A percentile compares a stretch with the other conserved stretches of the same genome.
phyloP scores from a whole-genome alignment of 345 rosid species.

The Triadica sebifera region DNA sequence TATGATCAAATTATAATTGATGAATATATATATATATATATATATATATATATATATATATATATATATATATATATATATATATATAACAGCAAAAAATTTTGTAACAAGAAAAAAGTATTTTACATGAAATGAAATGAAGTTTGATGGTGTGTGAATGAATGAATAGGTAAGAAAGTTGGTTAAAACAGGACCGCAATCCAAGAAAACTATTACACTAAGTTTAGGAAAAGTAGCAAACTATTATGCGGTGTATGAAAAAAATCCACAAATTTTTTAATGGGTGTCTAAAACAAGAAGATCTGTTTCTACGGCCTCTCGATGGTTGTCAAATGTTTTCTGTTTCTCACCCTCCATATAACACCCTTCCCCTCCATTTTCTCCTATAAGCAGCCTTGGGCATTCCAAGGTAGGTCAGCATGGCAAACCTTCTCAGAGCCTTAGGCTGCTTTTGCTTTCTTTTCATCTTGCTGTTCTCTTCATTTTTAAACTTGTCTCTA shows the following conservation, averaged over 20 bases:
- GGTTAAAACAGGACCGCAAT: too few relatives aligned
- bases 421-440: conserved; percentile 43
- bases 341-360: conserved; percentile 20
- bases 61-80: too few relatives aligned
- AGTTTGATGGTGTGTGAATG: too few relatives aligned
- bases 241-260: neutral
- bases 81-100: too few relatives aligned
- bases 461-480: conserved; percentile 6
- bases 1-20: too few relatives aligned
- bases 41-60: too few relatives aligned
- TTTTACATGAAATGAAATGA: too few relatives aligned
- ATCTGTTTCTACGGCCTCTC: neutral
- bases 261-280: neutral
- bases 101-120: too few relatives aligned
- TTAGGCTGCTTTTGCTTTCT: conserved; percentile 53
- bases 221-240: neutral
- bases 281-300: neutral
- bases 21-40: too few relatives aligned
- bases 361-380: conserved; percentile 10
- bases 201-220: neutral
- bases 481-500: conserved; percentile 25
- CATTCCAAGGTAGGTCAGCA: conserved; percentile 49
- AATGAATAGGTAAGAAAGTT: too few relatives aligned
- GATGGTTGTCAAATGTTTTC: neutral
- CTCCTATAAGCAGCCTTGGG: conserved; percentile 70